Evolutionary conservation across 1,139 yeast species (phyloP).

Genomic region (Barnettozyma hawaiiensis): DNA sequence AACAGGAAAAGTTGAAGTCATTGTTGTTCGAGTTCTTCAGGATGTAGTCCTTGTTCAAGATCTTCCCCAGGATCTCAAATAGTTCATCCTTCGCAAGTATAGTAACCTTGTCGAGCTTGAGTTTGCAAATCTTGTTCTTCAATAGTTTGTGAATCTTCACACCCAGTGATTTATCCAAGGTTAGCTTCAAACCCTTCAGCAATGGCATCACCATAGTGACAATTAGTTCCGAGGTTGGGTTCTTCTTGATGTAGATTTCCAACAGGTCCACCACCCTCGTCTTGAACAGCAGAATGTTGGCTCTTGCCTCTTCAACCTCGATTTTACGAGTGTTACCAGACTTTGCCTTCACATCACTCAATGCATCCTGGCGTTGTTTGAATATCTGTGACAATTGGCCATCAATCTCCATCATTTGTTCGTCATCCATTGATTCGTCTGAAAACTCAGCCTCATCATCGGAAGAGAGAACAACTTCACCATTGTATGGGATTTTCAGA

Average conservation of each 20-base stretch:
- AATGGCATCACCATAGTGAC: constrained; percentile 44
- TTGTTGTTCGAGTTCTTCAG: constrained; percentile 26
- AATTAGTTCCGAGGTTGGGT: constrained; percentile 25
- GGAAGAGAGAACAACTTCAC: constrained; percentile 30
- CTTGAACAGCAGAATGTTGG: constrained; percentile 75
- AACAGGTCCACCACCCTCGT: constrained; percentile 71
- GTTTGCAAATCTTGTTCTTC: constrained; percentile 58
- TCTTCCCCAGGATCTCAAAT: constrained; percentile 17
- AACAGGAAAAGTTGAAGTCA: constrained; percentile 23
- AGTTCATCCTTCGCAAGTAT: constrained; percentile 18
- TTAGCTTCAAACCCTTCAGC: constrained; percentile 53
- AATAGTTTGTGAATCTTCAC: constrained; percentile 70
- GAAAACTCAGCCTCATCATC: constrained; percentile 46
- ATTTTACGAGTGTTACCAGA: constrained; percentile 65
- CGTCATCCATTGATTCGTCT: constrained; percentile 90
- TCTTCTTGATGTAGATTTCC: constrained; percentile 48
- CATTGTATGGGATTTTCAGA: constrained; percentile 56
- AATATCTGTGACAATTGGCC: constrained; percentile 79
- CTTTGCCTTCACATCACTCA: constrained; percentile 34
- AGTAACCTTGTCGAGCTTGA: constrained; percentile 28
- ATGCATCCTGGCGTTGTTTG: constrained; percentile 67
- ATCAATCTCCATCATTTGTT: constrained; percentile 94
- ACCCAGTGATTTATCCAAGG: constrained; percentile 65
- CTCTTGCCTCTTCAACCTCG: constrained; percentile 72
- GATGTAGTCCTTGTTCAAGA: constrained; percentile 27